Evolutionary conservation across 176 grass and related monocot genomes (phyloP), one percentile per base, ranked within the genome.

Genomic region (Coix lacrymajobi): DNA sequence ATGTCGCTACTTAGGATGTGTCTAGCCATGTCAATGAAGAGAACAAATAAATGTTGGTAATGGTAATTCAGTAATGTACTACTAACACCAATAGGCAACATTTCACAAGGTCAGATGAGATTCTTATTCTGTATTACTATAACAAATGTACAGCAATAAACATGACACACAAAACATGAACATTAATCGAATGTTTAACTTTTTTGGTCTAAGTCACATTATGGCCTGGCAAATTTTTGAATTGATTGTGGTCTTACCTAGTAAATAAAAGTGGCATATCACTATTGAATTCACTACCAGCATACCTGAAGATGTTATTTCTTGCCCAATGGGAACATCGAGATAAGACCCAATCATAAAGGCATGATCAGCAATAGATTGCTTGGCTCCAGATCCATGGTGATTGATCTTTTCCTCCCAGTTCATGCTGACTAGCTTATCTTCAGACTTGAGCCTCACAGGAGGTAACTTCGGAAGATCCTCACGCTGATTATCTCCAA

Each of bases 311-410:
- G 91, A 83, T 66, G 75, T 85, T 81, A 96, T 90, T 72, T 99
- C 93, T 87, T 99, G 97, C 28, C 97, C 97, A 67, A 96, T 77
- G 40, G 93, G 97, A 85, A 96, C 91, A 87, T 99, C 93, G 62
- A 99, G 91, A 89, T 85, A 94, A 71, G 97, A 90, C 24, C 97
- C 91, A 75, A 99, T 94, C 91, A 96, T 94, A 83, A 96, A 99
- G 44, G 87, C 80, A 78, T 90, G 92, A 77, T 99, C 97, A 38
- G 88, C 84, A 69, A 41, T 69, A 44, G 87, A 78, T 34, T 90
- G 85, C 30, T 80, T 96, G 36, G 78, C 26, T 81, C 87, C 93
- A 77, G 93, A 85, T 77, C 82, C 93, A 74, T 96, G 71, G 37
- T 68, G 72, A 57, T 92, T 88, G 70, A 79, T 77, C 58, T 94